These are phyloP conservation scores for Didymella segeticola DNA, from an alignment of 2,329 filamentous ascomycete genomes.

Conservation along the genomic window DNA sequence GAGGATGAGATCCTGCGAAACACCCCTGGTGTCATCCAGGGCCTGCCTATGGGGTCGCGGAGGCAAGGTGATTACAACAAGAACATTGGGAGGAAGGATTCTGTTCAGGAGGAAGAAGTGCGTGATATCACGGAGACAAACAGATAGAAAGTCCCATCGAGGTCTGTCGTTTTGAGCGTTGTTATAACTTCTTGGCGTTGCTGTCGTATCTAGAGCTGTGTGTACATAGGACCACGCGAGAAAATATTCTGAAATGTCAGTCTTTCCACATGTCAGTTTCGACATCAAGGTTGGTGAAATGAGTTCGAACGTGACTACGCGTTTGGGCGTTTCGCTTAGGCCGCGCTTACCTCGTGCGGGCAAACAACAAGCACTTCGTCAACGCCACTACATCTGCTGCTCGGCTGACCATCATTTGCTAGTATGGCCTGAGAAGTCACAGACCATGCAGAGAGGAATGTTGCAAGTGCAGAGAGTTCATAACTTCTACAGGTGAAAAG, in stretches of 20 bases:
- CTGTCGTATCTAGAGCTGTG: neutral
- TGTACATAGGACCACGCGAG: neutral
- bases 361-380: conserved; percentile 17
- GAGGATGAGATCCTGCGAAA: conserved; percentile 43
- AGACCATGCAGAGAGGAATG: neutral
- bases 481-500: neutral
- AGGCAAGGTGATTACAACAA: conserved; percentile 28
- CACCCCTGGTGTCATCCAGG: conserved; percentile 34
- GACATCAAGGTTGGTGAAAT: neutral
- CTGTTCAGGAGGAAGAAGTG: conserved; percentile 13
- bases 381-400: neutral
- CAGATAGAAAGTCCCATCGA: conserved; percentile 13
- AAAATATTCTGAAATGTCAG: no score
- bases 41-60: conserved; percentile 31
- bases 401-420: neutral
- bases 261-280: neutral
- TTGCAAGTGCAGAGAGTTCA: neutral
- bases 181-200: neutral
- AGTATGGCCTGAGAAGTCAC: neutral
- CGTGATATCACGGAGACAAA: conserved; percentile 20
- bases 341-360: conserved; percentile 20
- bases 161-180: neutral
- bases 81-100: conserved; percentile 23
- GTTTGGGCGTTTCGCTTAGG: conserved; percentile 26
- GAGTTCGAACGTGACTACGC: conserved; percentile 24